Percentiles rank a stretch among this genome's conserved stretches.
phyloP scores from a whole-genome alignment of 495 filamentous ascomycete genomes.

The Penicillium silybi region DNA sequence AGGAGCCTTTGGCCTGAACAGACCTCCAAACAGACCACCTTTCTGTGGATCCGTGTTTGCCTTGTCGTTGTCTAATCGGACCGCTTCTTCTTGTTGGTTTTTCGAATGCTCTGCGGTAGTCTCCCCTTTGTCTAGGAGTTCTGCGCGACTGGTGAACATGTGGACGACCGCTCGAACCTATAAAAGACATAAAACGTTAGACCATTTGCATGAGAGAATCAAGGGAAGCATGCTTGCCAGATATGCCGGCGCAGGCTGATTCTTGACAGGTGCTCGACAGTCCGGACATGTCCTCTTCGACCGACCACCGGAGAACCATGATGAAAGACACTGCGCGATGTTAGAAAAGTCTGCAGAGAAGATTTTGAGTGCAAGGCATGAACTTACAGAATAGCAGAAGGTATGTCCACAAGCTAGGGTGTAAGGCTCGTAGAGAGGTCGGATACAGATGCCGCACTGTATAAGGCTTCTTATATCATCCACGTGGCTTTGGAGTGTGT shows the following conservation, averaged over 20 bases:
- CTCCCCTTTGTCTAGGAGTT: slow-evolving; percentile 61
- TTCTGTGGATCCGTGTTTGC: slow-evolving; percentile 43
- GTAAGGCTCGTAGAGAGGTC: slow-evolving; percentile 69
- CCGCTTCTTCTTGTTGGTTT: slow-evolving; percentile 58
- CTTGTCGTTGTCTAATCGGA: slow-evolving; percentile 55
- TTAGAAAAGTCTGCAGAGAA: slow-evolving; percentile 10
- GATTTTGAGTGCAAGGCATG: background rate
- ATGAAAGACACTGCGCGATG: slow-evolving; percentile 53
- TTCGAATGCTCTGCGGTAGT: slow-evolving; percentile 56
- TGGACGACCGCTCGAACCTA: slow-evolving; percentile 66
- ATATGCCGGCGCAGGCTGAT: slow-evolving; percentile 66
- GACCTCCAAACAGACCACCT: slow-evolving; percentile 63
- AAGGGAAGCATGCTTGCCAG: slow-evolving; percentile 41
- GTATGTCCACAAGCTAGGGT: slow-evolving; percentile 70
- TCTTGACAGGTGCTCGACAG: slow-evolving; percentile 57
- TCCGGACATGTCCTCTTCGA: slow-evolving; percentile 69
- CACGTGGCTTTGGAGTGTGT: slow-evolving; percentile 48
- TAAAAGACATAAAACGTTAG: background rate
- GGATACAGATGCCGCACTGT: slow-evolving; percentile 67
- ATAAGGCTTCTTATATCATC: slow-evolving; percentile 48
- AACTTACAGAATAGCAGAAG: slow-evolving; percentile 65
- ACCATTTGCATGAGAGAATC: background rate
- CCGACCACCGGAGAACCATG: slow-evolving; percentile 60
- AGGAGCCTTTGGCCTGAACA: slow-evolving; percentile 44
- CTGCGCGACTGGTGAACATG: slow-evolving; percentile 59